phyloP scores from a whole-genome alignment of 1,139 yeast species.

The Hyphopichia wangnamkhiaoensis region DNA sequence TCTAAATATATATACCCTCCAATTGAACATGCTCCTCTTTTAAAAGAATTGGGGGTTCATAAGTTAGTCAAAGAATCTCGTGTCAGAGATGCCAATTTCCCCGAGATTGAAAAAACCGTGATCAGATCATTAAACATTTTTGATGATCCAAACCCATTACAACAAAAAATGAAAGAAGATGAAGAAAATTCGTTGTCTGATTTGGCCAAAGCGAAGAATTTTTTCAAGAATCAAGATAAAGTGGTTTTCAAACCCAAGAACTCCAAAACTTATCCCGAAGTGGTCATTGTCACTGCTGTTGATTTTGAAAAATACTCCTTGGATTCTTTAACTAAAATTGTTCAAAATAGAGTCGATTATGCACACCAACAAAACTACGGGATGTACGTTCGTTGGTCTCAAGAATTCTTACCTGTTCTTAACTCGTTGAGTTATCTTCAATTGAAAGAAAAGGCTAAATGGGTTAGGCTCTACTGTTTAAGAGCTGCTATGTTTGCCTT shows the following conservation, averaged over 20 bases:
- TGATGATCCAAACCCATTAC: constrained; percentile 45
- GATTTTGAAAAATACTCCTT: constrained; percentile 71
- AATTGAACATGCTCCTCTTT: constrained; percentile 61
- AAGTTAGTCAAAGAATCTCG: constrained; percentile 49
- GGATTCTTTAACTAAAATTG: constrained; percentile 61
- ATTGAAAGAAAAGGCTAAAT: constrained; percentile 40
- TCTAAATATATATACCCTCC: constrained; percentile 64
- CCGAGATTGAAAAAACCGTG: constrained; percentile 35
- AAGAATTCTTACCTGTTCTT: constrained; percentile 69
- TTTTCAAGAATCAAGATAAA: constrained; percentile 67
- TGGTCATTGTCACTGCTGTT: constrained; percentile 77
- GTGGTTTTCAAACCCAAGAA: constrained; percentile 49
- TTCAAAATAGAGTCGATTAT: constrained; percentile 80
- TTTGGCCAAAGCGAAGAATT: constrained; percentile 50
- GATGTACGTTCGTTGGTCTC: constrained; percentile 76
- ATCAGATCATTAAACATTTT: constrained; percentile 43
- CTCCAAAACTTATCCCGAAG: constrained; percentile 55
- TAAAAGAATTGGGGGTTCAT: constrained; percentile 56
- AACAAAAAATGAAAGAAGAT: constrained; percentile 39
- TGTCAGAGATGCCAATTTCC: constrained; percentile 37
- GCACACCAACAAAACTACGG: constrained; percentile 78
- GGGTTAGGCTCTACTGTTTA: constrained; percentile 61
- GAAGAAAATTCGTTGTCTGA: constrained; percentile 39
- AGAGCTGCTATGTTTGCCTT: constrained; percentile 87
- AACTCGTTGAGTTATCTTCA: constrained; percentile 43